Base-by-base conservation (phyloP, 768 basidiomycete species). In the Baorangia bicolor region DNA sequence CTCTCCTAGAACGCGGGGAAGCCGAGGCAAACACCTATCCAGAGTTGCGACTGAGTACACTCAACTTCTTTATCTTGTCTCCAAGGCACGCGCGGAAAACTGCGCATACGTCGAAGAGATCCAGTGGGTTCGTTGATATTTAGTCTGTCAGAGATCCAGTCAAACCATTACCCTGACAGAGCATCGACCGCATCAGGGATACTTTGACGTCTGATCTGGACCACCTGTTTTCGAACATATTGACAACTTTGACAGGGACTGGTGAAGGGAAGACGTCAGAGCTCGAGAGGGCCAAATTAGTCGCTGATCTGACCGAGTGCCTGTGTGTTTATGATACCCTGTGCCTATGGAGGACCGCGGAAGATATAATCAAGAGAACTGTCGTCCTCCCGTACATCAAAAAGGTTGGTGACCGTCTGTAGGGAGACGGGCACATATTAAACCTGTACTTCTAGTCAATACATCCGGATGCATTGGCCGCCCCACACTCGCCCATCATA, bases 11-110 rank as follows among this genome's bases (percentile, higher is more conserved):
- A 72, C 77, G 37, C 82, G 78, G 59, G 82, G 81, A 10, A 85
- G 83, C 67, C 79, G 85, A 42, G 86, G 88, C 31, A 91, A 93
- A 68, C 90, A 93, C 67, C 78, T 96, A 14, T 79, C 82, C 12
- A 83, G 95, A 48, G 90, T 95, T 28, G 92, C 94, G 14, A 79
- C 85, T 10, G 97, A 98, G 72, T 98, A 96, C 67, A 90, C 84
- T 11, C 95, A 98, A 67, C 79, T 98, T 20, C 78, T 94, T 25
- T 99, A 99, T 69, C 90, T 97, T 61, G 81, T 84, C 25, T 81
- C 84, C 20, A 96, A 97, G 70, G 93, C 95, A 12, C 78, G 82
- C 7, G 73, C 74, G 11, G 90, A 94, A 63, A 81, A 83, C 2
- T 94, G 93, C 59, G 82, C 77, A 2, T 94, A 92, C 60, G 85